Conservation (phyloP, 2,329 filamentous ascomycete genomes). For the Conoideocrella luteorostrata region DNA sequence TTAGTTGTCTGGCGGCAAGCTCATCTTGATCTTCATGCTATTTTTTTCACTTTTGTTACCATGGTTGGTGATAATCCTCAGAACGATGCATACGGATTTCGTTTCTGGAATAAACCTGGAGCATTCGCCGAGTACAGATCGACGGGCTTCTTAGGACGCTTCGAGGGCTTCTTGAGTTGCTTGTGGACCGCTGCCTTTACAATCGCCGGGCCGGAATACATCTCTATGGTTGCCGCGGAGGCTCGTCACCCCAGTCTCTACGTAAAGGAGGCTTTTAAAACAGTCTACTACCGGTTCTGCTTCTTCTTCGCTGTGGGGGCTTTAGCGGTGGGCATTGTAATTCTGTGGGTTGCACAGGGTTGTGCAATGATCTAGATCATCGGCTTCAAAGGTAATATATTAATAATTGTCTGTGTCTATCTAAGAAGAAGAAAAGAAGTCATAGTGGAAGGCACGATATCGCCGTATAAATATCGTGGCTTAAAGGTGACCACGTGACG, state of each 20-base stretch:
- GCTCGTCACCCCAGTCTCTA: constrained; percentile 54
- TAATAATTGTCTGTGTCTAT: too few relatives aligned
- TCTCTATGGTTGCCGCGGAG: constrained; percentile 62
- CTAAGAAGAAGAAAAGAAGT: too few relatives aligned
- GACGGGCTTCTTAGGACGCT: constrained; percentile 55
- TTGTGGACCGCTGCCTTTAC: constrained; percentile 58
- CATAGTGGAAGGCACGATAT: too few relatives aligned
- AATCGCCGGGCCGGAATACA: constrained; percentile 60
- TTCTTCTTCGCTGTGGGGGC: constrained; percentile 65
- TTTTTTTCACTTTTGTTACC: constrained; percentile 71
- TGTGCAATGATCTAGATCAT: too few relatives aligned
- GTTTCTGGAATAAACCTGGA: constrained; percentile 49
- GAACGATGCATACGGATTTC: constrained; percentile 63
- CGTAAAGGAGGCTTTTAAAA: constrained; percentile 64
- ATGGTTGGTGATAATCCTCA: constrained; percentile 72
- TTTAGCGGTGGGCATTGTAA: constrained; percentile 57
- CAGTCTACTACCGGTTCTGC: constrained; percentile 64
- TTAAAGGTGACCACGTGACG: too few relatives aligned
- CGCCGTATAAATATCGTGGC: too few relatives aligned
- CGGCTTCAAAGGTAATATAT: too few relatives aligned
- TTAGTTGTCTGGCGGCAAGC: constrained; percentile 54
- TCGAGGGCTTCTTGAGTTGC: constrained; percentile 62
- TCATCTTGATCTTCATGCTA: constrained; percentile 58
- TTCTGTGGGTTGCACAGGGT: too few relatives aligned
- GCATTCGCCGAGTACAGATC: constrained; percentile 47